These are phyloP conservation scores for Oryza australiensis DNA, from an alignment of 176 grass and related monocot genomes.

Conservation along the genomic window DNA sequence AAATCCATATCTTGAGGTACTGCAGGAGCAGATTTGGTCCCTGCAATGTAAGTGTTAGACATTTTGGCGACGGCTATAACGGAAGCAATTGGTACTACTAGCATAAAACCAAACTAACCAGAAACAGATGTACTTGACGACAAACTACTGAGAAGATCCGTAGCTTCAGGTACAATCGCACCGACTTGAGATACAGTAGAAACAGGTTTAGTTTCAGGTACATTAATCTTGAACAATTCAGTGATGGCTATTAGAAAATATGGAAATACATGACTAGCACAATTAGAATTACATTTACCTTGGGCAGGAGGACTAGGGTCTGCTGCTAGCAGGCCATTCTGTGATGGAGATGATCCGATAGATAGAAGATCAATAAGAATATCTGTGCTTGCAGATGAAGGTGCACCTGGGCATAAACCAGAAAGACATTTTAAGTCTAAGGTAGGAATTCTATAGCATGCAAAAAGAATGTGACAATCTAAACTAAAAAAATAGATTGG, in stretches of 20 bases:
- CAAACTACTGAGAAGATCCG: conserved; percentile 80
- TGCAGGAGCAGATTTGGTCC: conserved; percentile 42
- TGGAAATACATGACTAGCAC: conserved; percentile 26
- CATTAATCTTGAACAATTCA: conserved; percentile 22
- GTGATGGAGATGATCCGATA: conserved; percentile 76
- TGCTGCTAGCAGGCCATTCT: conserved; percentile 47
- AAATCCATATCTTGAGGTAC: conserved; percentile 63
- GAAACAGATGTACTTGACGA: conserved; percentile 58
- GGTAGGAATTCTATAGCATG: conserved; percentile 11
- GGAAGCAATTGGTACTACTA: background rate
- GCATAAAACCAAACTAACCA: conserved; percentile 49
- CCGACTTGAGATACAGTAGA: conserved; percentile 51
- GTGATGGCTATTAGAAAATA: conserved; percentile 9
- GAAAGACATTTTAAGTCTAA: conserved; percentile 1
- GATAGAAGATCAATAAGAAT: conserved; percentile 93
- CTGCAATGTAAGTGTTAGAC: conserved; percentile 33
- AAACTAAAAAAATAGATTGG: background rate
- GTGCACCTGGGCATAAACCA: conserved; percentile 40
- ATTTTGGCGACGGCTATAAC: conserved; percentile 30
- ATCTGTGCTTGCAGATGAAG: conserved; percentile 57
- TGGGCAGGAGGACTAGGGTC: conserved; percentile 40
- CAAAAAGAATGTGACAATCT: background rate
- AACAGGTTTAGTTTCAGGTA: conserved; percentile 50
- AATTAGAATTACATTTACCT: conserved; percentile 38
- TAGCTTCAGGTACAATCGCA: conserved; percentile 44